Evolutionary conservation across 306 rosid genomes (phyloP), one percentile per base, ranked within the genome.

Genomic region (Quercus suber): DNA sequence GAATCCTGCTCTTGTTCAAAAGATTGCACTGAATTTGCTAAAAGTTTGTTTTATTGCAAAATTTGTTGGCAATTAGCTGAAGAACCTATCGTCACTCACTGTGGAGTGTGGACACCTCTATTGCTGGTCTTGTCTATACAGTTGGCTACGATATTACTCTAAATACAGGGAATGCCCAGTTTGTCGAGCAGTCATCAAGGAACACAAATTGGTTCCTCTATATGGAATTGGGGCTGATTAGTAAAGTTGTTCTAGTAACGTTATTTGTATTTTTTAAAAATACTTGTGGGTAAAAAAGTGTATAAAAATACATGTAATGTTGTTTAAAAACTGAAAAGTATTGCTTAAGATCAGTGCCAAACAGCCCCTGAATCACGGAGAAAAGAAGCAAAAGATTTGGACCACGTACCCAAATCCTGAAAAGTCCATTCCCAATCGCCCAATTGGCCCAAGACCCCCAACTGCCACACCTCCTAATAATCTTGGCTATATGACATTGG

Each of bases 91-190:
- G 49, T 79, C 27, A 80, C 83, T 63, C 79, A 67, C 49, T 80
- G 79, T 33, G 7, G 37, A 33, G 37, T 33, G 37, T 63, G 83
- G 79, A 56, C 75, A 80, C 43, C 83, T 80, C n/a, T 73, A 58
- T 59, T 80, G 83, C 53, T 80, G 83, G 83, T 49, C 31, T 64
- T 80, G 83, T 65, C 68, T 80, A 35, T 51, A 73, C 43, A 51
- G 67, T 63, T 80, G 83, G 83, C 69, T 73, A 13, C 65, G 1
- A 19, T 5, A 17, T 65, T 72, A 63, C 55, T 20, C 78, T 19
- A 55, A 73, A 25, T 21, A 53, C 73, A 56, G 35, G 19, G 41
- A 56, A 49, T 71, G 13, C 21, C 58, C 35, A 6, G 17, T 70
- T 23, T 78, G 82, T 58, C 64, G 69, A 21, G 60, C 74, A 33